Evolutionary conservation across 2,329 filamentous ascomycete species (phyloP).

Genomic region (Pyrenophora teres): DNA sequence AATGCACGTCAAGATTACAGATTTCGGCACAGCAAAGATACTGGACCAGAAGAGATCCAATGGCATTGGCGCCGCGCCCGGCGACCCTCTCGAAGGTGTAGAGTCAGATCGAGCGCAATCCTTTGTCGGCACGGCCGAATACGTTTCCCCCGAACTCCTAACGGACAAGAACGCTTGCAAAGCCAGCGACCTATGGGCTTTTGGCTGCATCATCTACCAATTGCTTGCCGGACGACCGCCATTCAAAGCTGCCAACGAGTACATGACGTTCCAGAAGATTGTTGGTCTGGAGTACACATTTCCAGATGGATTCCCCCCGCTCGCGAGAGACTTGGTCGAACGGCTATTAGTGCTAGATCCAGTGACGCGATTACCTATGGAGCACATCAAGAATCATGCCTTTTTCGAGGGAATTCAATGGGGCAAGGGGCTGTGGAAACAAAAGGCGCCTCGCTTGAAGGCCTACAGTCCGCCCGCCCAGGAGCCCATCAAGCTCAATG

Average conservation of each 20-base stretch:
- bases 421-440: conserved; percentile 84
- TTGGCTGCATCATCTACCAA: conserved; percentile 97
- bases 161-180: conserved; percentile 98
- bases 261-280: conserved; percentile 98
- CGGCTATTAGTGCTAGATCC: conserved; percentile 89
- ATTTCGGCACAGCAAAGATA: conserved; percentile 98
- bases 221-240: conserved; percentile 92
- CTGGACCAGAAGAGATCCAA: conserved; percentile 62
- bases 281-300: conserved; percentile 94
- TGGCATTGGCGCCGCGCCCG: conserved; percentile 44
- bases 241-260: conserved; percentile 95
- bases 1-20: conserved; percentile 98
- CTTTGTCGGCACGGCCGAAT: conserved; percentile 97
- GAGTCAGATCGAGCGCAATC: conserved; percentile 82
- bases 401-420: conserved; percentile 90
- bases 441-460: conserved; percentile 84
- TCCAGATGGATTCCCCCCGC: conserved; percentile 80
- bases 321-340: conserved; percentile 88
- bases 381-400: conserved; percentile 94
- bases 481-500: conserved; percentile 63
- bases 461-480: conserved; percentile 78
- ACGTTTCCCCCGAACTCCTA: conserved; percentile 95
- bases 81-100: conserved; percentile 59
- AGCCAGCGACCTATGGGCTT: conserved; percentile 96
- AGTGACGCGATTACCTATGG: conserved; percentile 79